Base-by-base conservation (phyloP, 345 rosid genomes). In the Eucalyptus melliodora region DNA sequence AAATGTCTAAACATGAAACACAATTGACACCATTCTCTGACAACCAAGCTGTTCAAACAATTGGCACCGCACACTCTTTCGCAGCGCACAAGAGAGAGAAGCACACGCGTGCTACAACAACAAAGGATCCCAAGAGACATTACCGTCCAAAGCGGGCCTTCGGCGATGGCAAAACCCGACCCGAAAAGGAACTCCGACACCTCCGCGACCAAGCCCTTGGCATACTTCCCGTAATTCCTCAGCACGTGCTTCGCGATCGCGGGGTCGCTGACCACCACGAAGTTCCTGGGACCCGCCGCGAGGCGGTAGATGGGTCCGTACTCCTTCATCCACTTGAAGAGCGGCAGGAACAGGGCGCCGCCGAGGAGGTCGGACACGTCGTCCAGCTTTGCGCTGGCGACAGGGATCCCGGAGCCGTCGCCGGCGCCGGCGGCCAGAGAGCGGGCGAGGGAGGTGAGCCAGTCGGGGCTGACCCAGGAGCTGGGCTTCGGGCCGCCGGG, bases 81-180 rank as follows among this genome's bases (percentile, higher is more conserved):
- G 82, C 82, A 72, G 15, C 83, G 21, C 83, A 37, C 83, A 37
- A 72, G 42, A 77, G n/a, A n/a, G 42, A 77, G 27, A 77, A 77
- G 47, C 83, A 77, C 83, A 6, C 83, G 47, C 16, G 0, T 21
- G 27, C 47, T 11, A 11, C 83, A 37, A 11, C 83, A 37, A 11
- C 27, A 21, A 11, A 77, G 47, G 83, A 77, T 2, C 44, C 37
- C 55, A 47, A 34, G 19, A 8, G 27, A 67, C 65, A 55, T 91
- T 96, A 96, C 99, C 93, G 98, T 96, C 99, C 99, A 97, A 85
- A 96, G 96, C 21, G 96, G 88, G 87, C 98, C 99, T 50, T 97
- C 98, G 9, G 99, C 99, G 89, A 95, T 96, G 85, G 99, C 99
- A 51, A 97, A 96, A 60, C 99, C 99, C 12, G 98, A 96, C 0